Base-by-base conservation (phyloP, 2,329 filamentous ascomycete genomes). In the Arthroderma sp. region DNA sequence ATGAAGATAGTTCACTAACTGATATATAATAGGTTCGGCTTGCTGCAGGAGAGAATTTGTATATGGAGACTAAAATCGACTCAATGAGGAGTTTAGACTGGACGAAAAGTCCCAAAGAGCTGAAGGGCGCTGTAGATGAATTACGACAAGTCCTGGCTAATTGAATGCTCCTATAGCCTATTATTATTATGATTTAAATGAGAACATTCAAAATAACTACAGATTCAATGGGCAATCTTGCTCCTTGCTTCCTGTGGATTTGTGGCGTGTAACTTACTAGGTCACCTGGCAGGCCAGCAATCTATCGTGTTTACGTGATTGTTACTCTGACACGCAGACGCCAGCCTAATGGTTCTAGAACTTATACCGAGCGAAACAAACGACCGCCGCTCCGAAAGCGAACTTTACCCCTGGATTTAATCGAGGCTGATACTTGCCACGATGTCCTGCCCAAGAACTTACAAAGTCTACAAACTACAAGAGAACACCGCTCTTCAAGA, bases 41-140 rank as follows among this genome's bases (percentile, higher is more conserved):
- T 6, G 51, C 47, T 15, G 54, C 59, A 36, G 59, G 64, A 8
- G 64, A 67, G 29, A 60, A 59, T 38, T 44, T 66, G 5, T 66
- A 57, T 40, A 58, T 59, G 42, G 56, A 62, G 43, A 64, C 59
- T 0, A 49, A 50, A 2, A 51, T 56, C 30, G 56, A 60, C 10
- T 27, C 51, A 8, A 45, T 62, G 37, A 64, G 56, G 44, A 50
- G 50, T 34, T 59, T 59, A 39, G 58, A 66, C 47, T 66, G 64
- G 64, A 56, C 55, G 15, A 56, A 49, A 11, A 50, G 54, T 36
- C 59, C 60, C 0, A 63, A 60, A 41, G 49, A 60, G 30, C 47
- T 66, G 34, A 65, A 63, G 43, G 45, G 32, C 10, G 54, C 54
- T 10, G 60, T 65, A 30, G 61, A 64, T 30, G 38, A 29, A 27